Percentiles rank a stretch among this genome's conserved stretches.
phyloP scores from a whole-genome alignment of 129 eudicot species.

The Kitagawia praeruptora region DNA sequence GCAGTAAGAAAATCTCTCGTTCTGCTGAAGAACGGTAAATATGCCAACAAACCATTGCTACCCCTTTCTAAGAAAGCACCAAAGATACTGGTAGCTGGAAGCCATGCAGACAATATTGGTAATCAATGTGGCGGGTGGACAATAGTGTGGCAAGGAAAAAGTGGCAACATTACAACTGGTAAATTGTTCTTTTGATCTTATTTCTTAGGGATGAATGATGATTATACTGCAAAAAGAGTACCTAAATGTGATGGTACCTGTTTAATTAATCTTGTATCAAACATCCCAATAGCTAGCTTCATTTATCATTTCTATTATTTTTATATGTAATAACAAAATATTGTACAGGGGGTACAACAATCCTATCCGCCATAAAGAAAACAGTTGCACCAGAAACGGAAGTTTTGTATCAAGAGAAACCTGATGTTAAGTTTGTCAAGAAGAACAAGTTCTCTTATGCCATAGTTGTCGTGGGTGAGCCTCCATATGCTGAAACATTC shows the following conservation, averaged over 20 bases:
- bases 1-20: constrained; percentile 86
- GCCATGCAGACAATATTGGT: constrained; percentile 69
- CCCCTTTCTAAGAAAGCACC: constrained; percentile 64
- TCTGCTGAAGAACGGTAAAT: constrained; percentile 64
- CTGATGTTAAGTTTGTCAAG: constrained; percentile 35
- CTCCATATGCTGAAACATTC: constrained; percentile 61
- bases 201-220: background rate
- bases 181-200: background rate
- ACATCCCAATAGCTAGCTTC: background rate
- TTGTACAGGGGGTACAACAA: constrained; percentile 76
- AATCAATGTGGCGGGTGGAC: constrained; percentile 96
- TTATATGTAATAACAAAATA: background rate
- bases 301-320: background rate
- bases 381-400: constrained; percentile 51
- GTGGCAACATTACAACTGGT: constrained; percentile 66
- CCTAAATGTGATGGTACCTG: background rate
- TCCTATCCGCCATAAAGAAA: constrained; percentile 50
- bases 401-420: constrained; percentile 60
- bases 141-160: constrained; percentile 72
- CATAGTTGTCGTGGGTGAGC: constrained; percentile 79
- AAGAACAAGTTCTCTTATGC: constrained; percentile 57
- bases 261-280: background rate
- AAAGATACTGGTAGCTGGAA: constrained; percentile 74
- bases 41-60: constrained; percentile 37
- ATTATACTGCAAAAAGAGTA: background rate